Evolutionary conservation across 2,329 filamentous ascomycete species (phyloP), one percentile per base, ranked within the genome.

Genomic region (Fusarium subglutinans): DNA sequence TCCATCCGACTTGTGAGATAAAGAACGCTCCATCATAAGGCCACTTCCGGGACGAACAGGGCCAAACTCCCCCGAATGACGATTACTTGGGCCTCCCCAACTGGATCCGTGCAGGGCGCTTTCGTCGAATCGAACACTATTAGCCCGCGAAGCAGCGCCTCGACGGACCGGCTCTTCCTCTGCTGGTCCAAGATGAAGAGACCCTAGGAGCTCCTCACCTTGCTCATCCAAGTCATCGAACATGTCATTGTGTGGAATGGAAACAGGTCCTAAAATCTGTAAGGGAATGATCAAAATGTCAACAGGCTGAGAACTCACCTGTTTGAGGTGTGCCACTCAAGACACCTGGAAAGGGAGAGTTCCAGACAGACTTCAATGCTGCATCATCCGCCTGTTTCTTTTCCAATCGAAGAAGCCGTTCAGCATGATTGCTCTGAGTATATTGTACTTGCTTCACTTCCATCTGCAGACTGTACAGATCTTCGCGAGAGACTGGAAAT

Each of bases 51-150:
- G 95, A 58, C 96, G 89, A 54, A 91, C 86, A 33, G 93, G 92
- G 45, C 91, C 90, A 75, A 97, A 92, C 63, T 98, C 96, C 53
- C 93, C 90, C 18, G 94, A 96, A 63, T 95, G 92, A 50, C 96
- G 91, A 67, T 92, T 93, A 73, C 90, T 91, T 79, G 97, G 94
- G 14, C 85, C 84, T 44, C 92, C 92, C 90, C 96, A 97, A 81
- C 95, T 89, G 14, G 90, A 95, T 54, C 94, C 93, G 77, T 98
- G 95, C 77, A 98, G 91, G 20, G 96, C 95, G 79, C 94, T 98
- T 81, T 98, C 96, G 80, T 98, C 96, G 79, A 99, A 99, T 43
- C 96, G 93, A 76, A 99, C 96, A 80, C 96, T 98, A 81, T 98
- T 98, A 54, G 96, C 96, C 77, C 96, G 90, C 24, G 96, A 99